phyloP scores from a whole-genome alignment of 306 rosid species.

The Acmispon strigosus region DNA sequence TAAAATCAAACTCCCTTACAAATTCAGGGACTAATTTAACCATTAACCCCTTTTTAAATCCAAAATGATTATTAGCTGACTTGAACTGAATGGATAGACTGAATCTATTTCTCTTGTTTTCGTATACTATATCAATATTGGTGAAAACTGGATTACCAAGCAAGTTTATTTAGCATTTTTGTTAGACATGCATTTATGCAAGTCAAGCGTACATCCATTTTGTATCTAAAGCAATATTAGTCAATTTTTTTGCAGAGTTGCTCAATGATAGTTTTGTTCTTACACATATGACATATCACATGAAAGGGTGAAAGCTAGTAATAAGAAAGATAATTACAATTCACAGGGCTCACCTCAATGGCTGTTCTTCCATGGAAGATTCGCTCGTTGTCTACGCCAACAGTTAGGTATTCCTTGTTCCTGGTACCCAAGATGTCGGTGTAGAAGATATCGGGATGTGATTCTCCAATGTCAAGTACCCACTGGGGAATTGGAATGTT shows the following conservation, averaged over 20 bases:
- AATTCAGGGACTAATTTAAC: no score
- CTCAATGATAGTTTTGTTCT: no score
- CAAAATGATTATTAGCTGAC: neutral
- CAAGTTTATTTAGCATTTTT: neutral
- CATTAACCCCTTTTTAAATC: neutral
- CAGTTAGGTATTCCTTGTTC: constrained; percentile 56
- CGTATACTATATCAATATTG: neutral
- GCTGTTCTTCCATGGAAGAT: constrained; percentile 71
- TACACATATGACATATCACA: no score
- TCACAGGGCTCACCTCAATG: constrained; percentile 39
- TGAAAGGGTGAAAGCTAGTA: neutral
- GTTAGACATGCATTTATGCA: neutral
- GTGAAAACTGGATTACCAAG: neutral
- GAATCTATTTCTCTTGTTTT: neutral
- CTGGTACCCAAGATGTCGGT: constrained; percentile 53
- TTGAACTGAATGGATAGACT: neutral
- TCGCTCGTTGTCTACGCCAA: constrained; percentile 59
- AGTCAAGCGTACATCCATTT: neutral
- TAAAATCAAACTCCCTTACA: no score
- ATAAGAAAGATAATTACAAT: neutral
- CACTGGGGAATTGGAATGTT: constrained; percentile 66
- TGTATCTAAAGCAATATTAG: no score
- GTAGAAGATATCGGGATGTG: constrained; percentile 63
- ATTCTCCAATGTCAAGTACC: constrained; percentile 64
- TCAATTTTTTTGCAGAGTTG: neutral